Evolutionary conservation across 306 rosid species (phyloP).

Genomic region (Boehmeria nivea): DNA sequence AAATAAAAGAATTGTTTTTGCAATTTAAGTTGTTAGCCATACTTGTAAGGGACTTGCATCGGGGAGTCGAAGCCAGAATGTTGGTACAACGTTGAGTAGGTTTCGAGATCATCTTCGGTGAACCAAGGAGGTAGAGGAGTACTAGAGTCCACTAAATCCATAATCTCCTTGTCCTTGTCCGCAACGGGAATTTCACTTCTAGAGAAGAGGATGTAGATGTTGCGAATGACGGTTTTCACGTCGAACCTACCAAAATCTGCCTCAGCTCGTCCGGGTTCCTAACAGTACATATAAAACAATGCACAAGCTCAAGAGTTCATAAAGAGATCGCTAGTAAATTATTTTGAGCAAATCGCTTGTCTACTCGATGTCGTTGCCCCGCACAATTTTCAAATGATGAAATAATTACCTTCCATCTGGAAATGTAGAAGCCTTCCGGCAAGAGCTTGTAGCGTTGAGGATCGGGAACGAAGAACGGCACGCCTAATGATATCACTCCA

Average conservation of each 20-base stretch:
- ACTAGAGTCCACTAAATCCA: conserved; percentile 46
- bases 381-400: too few relatives aligned
- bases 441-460: conserved; percentile 28
- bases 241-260: conserved; percentile 51
- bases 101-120: conserved; percentile 50
- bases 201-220: conserved; percentile 56
- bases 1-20: too few relatives aligned
- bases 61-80: conserved; percentile 54
- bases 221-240: conserved; percentile 41
- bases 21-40: background rate
- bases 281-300: background rate
- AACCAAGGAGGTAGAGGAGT: conserved; percentile 56
- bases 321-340: too few relatives aligned
- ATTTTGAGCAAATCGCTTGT: too few relatives aligned
- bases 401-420: conserved; percentile 42
- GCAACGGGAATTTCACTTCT: conserved; percentile 54
- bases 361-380: too few relatives aligned
- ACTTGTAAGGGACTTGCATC: conserved; percentile 64
- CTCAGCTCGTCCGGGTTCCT: conserved; percentile 65
- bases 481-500: conserved; percentile 43
- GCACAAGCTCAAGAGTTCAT: too few relatives aligned
- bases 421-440: conserved; percentile 48
- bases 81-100: conserved; percentile 40
- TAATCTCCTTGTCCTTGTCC: conserved; percentile 42
- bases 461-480: conserved; percentile 42